Conservation (phyloP, 768 basidiomycete genomes). For the Macrolepiota dolichaula region DNA sequence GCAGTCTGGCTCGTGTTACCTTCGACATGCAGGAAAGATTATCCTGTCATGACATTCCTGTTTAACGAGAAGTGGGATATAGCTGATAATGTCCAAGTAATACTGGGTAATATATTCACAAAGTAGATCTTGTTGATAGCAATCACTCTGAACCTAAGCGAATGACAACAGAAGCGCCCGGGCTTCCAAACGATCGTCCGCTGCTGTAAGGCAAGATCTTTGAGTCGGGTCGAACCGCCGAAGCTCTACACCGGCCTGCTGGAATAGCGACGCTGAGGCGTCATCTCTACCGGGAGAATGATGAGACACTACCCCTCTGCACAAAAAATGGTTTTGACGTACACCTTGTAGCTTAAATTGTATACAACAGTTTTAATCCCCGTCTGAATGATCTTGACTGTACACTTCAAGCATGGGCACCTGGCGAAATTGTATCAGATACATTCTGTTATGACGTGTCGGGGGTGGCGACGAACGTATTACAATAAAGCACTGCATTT, state of each 20-base stretch:
- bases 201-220: slow-evolving; percentile 22
- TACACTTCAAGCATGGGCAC: slow-evolving; percentile 97
- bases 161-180: slow-evolving; percentile 8
- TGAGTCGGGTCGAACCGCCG: slow-evolving; percentile 61
- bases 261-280: slow-evolving; percentile 73
- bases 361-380: slow-evolving; percentile 93
- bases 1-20: slow-evolving; percentile 79
- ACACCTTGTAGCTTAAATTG: slow-evolving; percentile 95
- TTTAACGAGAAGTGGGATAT: slow-evolving; percentile 63
- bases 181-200: slow-evolving; percentile 18
- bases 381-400: slow-evolving; percentile 95
- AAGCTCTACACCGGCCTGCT: slow-evolving; percentile 79
- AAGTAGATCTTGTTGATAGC: slow-evolving; percentile 1
- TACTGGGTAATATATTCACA: slow-evolving; percentile 24
- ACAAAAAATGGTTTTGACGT: slow-evolving; percentile 24
- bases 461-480: slow-evolving; percentile 65
- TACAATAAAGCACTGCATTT: slow-evolving; percentile 91
- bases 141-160: neutral
- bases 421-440: slow-evolving; percentile 34
- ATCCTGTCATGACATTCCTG: slow-evolving; percentile 47
- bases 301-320: neutral
- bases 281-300: slow-evolving; percentile 58
- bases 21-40: slow-evolving; percentile 44
- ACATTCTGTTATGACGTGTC: neutral
- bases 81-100: slow-evolving; percentile 32